Evolutionary conservation across 1,284 basidiomycete species (phyloP), one percentile per base, ranked within the genome.

Genomic region (Tetrapyrgos nigripes): DNA sequence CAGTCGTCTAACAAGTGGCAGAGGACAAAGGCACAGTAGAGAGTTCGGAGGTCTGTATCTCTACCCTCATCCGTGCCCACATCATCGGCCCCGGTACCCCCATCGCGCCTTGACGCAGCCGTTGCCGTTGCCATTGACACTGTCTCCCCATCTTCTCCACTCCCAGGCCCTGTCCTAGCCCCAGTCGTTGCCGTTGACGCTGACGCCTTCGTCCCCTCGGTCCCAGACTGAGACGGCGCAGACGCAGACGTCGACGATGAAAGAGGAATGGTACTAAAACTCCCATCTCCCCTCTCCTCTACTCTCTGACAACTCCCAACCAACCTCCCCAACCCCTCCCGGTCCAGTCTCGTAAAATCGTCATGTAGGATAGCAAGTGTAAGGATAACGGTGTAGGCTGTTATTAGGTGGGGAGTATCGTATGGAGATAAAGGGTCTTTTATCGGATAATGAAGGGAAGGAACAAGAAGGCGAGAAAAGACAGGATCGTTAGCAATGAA

Each of bases 21-120:
- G 62, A 97, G 85, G 4, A 88, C 91, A 66, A 94, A 92, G 0
- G 95, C 96, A 64, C 93, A 96, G 70, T 97, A 98, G 1, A 89
- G 81, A 62, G 94, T 94, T 26, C 97, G 83, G 29, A 93, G 76
- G 68, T 96, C 95, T 1, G 84, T 80, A 67, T 93, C 89, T 14
- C 82, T 82, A 29, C 79, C 82, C 14, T 8, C 14, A 8, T 8
- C 31, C 31, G 31, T 8, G 8, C 31, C 31, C 31, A n/a, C n/a
- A 14, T 33, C 31, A 33, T 14, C 31, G 31, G 14, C 31, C 31
- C 31, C 31, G 21, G 27, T n/a, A n/a, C n/a, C n/a, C n/a, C n/a
- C n/a, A n/a, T n/a, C n/a, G n/a, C n/a, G n/a, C n/a, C n/a, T n/a
- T n/a, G n/a, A n/a, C n/a, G n/a, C n/a, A n/a, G n/a, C n/a, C n/a